Percentiles rank a stretch among this genome's conserved stretches.
Evolutionary conservation across 805 yeast genomes (phyloP).

Genomic region (Ogataea nonfermentans): DNA sequence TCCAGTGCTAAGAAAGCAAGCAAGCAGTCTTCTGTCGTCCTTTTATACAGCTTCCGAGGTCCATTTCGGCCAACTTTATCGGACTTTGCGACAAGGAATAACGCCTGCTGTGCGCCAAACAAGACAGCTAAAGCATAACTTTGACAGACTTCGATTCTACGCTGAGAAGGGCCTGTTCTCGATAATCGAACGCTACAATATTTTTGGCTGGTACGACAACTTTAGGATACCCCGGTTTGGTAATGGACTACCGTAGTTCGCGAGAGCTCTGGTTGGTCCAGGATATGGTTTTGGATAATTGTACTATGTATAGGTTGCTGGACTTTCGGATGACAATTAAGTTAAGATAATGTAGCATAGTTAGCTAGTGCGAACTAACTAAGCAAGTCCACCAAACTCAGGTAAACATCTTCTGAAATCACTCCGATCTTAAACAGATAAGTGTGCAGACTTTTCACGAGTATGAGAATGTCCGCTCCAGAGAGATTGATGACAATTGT

Average conservation of each 20-base stretch:
- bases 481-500: conserved; percentile 69
- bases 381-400: conserved; percentile 29
- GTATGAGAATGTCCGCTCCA: conserved; percentile 59
- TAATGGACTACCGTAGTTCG: conserved; percentile 1
- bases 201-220: conserved; percentile 2
- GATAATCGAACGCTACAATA: background rate
- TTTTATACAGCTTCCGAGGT: background rate
- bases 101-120: background rate
- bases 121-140: background rate
- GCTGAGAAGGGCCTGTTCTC: too few relatives aligned
- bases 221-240: conserved; percentile 11
- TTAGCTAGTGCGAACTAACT: conserved; percentile 2
- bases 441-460: conserved; percentile 57
- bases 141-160: background rate
- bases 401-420: conserved; percentile 36
- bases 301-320: conserved; percentile 15
- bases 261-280: conserved; percentile 3
- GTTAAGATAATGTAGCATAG: conserved; percentile 1
- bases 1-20: too few relatives aligned
- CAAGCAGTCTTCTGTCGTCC: too few relatives aligned
- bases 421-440: conserved; percentile 48
- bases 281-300: conserved; percentile 11
- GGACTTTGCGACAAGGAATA: too few relatives aligned
- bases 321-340: conserved; percentile 9
- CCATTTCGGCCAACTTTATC: background rate